These are phyloP conservation scores for Sporothrix sp. DNA, from an alignment of 2,329 filamentous ascomycete genomes.

Conservation along the genomic window DNA sequence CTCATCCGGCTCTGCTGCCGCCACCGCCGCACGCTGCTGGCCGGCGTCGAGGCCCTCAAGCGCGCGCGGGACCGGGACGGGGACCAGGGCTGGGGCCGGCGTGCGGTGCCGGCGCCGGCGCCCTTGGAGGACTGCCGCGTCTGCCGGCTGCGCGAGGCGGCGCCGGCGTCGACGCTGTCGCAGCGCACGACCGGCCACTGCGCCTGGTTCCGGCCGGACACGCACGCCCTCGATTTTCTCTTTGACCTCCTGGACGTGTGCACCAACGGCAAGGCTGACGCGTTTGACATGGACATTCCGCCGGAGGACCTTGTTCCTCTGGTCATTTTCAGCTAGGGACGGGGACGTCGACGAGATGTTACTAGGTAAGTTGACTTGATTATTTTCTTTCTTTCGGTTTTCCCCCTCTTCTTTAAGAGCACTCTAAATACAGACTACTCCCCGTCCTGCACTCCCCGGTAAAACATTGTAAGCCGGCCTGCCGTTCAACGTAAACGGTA, in stretches of 20 bases:
- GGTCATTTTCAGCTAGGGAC: too few relatives aligned
- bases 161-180: not conserved
- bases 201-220: conserved; percentile 9
- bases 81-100: too few relatives aligned
- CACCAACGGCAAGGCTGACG: not conserved
- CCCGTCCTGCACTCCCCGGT: too few relatives aligned
- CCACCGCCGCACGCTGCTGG: not conserved
- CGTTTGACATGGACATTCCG: too few relatives aligned
- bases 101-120: too few relatives aligned
- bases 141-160: too few relatives aligned
- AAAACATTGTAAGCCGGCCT: too few relatives aligned
- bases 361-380: not conserved
- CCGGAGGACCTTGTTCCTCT: not conserved
- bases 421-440: too few relatives aligned
- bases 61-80: not conserved
- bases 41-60: not conserved
- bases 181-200: not conserved
- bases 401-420: too few relatives aligned
- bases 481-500: too few relatives aligned
- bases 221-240: not conserved
- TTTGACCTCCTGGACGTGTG: not conserved
- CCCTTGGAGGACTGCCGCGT: too few relatives aligned
- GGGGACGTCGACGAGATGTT: too few relatives aligned
- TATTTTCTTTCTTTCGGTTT: not conserved
- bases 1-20: conserved; percentile 8